Conservation (phyloP, 257 asterid genomes). For the Penstemon newberryi region DNA sequence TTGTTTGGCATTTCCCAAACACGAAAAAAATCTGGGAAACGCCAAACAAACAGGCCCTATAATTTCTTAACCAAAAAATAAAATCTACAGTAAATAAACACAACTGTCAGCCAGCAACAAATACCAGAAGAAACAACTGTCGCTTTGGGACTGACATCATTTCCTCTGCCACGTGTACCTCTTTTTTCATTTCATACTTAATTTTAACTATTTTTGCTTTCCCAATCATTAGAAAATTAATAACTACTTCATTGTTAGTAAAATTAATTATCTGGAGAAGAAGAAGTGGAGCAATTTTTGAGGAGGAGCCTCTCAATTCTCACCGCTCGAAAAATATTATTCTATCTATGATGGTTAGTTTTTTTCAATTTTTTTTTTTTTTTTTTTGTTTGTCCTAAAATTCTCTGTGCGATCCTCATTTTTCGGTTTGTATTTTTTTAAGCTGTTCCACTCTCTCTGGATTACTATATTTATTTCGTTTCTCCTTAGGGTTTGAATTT, state of each 20-base stretch:
- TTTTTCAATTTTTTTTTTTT: background rate
- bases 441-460: background rate
- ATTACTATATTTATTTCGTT: background rate
- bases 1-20: too few species aligned
- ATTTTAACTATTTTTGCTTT: too few species aligned
- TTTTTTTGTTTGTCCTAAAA: background rate
- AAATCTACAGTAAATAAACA: too few species aligned
- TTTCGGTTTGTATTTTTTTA: conserved; percentile 16
- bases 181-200: too few species aligned
- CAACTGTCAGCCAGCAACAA: too few species aligned
- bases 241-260: too few species aligned
- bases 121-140: background rate
- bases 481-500: background rate
- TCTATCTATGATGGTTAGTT: background rate
- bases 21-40: too few species aligned
- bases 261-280: background rate
- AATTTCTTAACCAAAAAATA: too few species aligned
- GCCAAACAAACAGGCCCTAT: too few species aligned
- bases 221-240: too few species aligned
- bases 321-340: conserved; percentile 20
- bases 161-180: conserved; percentile 8
- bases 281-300: conserved; percentile 20
- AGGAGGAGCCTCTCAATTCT: conserved; percentile 12
- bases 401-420: conserved; percentile 30
- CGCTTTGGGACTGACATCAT: background rate